A percentile compares a stretch with the other conserved stretches of the same genome.
Conservation (phyloP, 768 basidiomycete species). For the Suillus sp. region DNA sequence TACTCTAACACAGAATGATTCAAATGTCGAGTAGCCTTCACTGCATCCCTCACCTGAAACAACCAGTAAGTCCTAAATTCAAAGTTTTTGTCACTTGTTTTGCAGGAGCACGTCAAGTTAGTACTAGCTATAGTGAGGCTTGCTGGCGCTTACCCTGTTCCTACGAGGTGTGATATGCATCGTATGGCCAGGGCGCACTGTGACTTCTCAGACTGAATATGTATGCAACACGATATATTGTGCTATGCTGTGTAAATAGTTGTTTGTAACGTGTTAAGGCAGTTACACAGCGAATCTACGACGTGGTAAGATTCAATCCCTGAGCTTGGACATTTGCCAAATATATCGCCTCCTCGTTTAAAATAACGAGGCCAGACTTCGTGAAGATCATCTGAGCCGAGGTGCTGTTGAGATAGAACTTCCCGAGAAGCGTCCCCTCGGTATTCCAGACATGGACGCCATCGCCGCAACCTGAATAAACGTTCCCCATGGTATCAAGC, state of each 20-base stretch:
- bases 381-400: slow-evolving; percentile 13
- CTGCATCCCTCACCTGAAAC: neutral
- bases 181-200: too few species aligned
- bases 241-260: too few species aligned
- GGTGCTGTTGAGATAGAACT: slow-evolving; percentile 49
- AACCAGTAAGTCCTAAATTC: neutral
- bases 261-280: too few species aligned
- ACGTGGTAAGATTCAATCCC: slow-evolving; percentile 3
- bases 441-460: slow-evolving; percentile 48
- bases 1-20: neutral
- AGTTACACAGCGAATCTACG: neutral
- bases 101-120: too few species aligned
- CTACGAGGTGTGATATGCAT: too few species aligned
- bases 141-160: too few species aligned
- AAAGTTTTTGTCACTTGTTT: too few species aligned
- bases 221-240: too few species aligned
- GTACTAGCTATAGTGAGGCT: too few species aligned
- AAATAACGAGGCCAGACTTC: slow-evolving; percentile 12
- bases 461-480: slow-evolving; percentile 64
- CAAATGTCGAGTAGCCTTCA: neutral
- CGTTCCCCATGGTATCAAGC: slow-evolving; percentile 60
- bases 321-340: slow-evolving; percentile 8
- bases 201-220: too few species aligned
- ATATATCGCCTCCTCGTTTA: slow-evolving; percentile 9
- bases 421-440: slow-evolving; percentile 57